Evolutionary conservation across 1,284 basidiomycete genomes (phyloP), one percentile per base, ranked within the genome.

Genomic region (Boletellus deceptivus): DNA sequence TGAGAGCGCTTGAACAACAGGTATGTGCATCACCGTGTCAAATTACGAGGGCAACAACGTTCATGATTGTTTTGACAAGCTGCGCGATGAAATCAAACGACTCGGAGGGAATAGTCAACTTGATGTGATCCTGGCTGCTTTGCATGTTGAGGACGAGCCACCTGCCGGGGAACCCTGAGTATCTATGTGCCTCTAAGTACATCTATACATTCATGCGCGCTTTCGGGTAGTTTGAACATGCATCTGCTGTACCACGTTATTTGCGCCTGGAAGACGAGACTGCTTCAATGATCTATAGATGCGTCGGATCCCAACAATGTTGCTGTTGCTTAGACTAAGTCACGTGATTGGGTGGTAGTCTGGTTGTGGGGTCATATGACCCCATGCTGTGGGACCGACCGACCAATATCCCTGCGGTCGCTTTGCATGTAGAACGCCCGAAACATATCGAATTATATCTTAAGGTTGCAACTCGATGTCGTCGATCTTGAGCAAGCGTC

Each of bases 1-100:
- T 91, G 53, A 58, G 61, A 20, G 71, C 68, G 13, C 67, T 91
- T 1, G 79, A 84, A 54, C 56, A 54, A 34, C 78, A 83, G 63
- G 77, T 79, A n/a, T 48, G 70, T 53, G 24, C 6, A 33, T 24
- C n/a, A 2, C 10, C 2, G 22, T 29, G 5, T 41, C 7, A 6
- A 14, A 31, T 22, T 5, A 16, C n/a, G 5, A 31, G 1, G n/a
- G 22, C 10, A 8, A 3, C 1, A 18, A 8, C 10, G 9, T 34
- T 60, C 3, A 45, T 6, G 8, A 11, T 27, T 14, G 0, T 36
- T 0, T 36, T 24, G 20, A 25, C 24, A 44, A 84, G 63, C 54
- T 69, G 29, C 49, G 37, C 6, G 42, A 45, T 11, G 68, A 69
- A 45, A 63, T 67, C 5, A 25, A 38, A 7, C 53, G 53, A 20